Evolutionary conservation across 1,139 yeast species (phyloP), one percentile per base, ranked within the genome.

Genomic region (Pichia cactophila): DNA sequence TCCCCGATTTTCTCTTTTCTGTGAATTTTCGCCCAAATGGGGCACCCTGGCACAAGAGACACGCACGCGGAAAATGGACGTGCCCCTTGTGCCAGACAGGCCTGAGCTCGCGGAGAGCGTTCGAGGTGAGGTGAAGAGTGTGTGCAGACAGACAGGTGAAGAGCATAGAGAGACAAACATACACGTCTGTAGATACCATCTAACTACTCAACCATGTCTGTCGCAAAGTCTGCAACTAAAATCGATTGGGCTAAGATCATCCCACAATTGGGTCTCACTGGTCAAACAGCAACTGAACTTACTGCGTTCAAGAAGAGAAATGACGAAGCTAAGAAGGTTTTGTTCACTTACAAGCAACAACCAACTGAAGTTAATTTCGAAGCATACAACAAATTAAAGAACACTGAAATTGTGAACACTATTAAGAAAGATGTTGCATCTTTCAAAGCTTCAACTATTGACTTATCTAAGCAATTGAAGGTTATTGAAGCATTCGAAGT

Each of bases 251-350:
- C 94, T 68, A 83, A 84, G 74, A 83, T 92, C 67, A 80, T 87
- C 67, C 75, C 94, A 61, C 81, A 92, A 59, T 80, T 92, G 67
- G 96, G 97, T 54, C 80, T 92, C 69, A 82, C 96, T 55, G 98
- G 98, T 55, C 73, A 84, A 67, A 92, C 98, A 57, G 95, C 96
- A 55, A 69, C 87, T 51, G 81, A 95, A 43, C 77, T 92, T 68
- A 80, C 92, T 52, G 80, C 95, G 42, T 92, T 92, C 85, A 92
- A 90, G 77, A 92, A 94, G 86, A 86, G 99, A 80, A 85, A 88
- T 72, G 97, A 92, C 65, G 98, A 92, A 69, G 97, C 98, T 62
- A 85, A 89, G 75, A 85, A 88, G 74, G 79, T 79, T 66, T 73
- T 86, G 62, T 72, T 76, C 61, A 82, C 81, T 56, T 77, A 90